Percentiles rank a stretch among this genome's conserved stretches.
phyloP scores from a whole-genome alignment of 2,329 filamentous ascomycete genomes.

The Sclerotinia sclerotiorum region DNA sequence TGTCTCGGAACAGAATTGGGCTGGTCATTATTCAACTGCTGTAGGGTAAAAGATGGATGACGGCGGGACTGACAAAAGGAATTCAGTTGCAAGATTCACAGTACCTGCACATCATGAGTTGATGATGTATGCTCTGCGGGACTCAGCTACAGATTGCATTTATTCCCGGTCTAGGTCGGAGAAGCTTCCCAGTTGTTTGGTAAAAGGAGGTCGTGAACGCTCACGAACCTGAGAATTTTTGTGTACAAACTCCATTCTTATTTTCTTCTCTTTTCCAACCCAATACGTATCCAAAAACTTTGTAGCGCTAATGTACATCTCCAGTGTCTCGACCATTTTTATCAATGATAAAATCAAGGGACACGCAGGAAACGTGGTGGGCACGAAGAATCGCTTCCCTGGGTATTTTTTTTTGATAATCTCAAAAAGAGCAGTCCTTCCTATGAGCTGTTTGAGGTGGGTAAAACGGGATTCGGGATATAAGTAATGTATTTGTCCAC shows the following conservation, averaged over 20 bases:
- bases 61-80: background rate
- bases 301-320: conserved; percentile 65
- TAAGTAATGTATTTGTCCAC: conserved; percentile 48
- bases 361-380: conserved; percentile 84
- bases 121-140: background rate
- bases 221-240: background rate
- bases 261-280: background rate
- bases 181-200: no score
- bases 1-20: background rate
- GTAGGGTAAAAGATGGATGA: background rate
- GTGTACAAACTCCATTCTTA: background rate
- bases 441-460: conserved; percentile 76
- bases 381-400: conserved; percentile 86
- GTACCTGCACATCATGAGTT: background rate
- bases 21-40: background rate
- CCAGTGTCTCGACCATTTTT: conserved; percentile 69
- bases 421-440: conserved; percentile 76
- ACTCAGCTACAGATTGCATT: background rate
- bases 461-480: conserved; percentile 91
- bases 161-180: background rate
- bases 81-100: no score
- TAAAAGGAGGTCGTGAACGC: no score
- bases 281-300: conserved; percentile 53
- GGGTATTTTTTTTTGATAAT: conserved; percentile 77
- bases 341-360: conserved; percentile 74